Conservation (phyloP, 345 rosid species). For the Eucalyptus virginea region DNA sequence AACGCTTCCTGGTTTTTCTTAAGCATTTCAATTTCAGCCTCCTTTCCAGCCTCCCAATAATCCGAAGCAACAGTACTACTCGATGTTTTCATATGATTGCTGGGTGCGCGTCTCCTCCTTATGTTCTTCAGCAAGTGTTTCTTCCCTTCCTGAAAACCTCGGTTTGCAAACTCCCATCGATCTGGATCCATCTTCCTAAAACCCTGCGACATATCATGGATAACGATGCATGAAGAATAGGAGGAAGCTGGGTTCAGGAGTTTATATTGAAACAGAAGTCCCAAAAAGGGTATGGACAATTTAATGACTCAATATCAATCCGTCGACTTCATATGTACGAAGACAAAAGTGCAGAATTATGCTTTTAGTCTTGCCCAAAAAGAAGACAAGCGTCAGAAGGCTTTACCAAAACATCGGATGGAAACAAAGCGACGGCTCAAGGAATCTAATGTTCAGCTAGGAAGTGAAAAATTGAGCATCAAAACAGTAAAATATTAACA, state of each 20-base stretch:
- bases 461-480: neutral
- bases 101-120: constrained; percentile 22
- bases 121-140: constrained; percentile 44
- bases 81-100: neutral
- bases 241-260: neutral
- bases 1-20: constrained; percentile 21
- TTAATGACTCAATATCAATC: neutral
- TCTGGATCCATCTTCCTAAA: constrained; percentile 51
- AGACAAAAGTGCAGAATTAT: neutral
- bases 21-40: constrained; percentile 15
- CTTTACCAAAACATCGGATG: neutral
- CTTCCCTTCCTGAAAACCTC: constrained; percentile 40
- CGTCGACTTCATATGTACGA: neutral
- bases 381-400: neutral
- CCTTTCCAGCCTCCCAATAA: neutral
- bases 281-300: neutral
- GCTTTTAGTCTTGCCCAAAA: neutral
- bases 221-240: neutral
- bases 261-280: neutral
- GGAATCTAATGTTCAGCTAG: neutral
- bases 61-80: neutral
- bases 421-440: neutral
- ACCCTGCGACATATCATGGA: constrained; percentile 16
- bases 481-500: neutral
- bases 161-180: constrained; percentile 60